Evolutionary conservation across 2,329 filamentous ascomycete genomes (phyloP).

Genomic region (Pochonia chlamydosporia): DNA sequence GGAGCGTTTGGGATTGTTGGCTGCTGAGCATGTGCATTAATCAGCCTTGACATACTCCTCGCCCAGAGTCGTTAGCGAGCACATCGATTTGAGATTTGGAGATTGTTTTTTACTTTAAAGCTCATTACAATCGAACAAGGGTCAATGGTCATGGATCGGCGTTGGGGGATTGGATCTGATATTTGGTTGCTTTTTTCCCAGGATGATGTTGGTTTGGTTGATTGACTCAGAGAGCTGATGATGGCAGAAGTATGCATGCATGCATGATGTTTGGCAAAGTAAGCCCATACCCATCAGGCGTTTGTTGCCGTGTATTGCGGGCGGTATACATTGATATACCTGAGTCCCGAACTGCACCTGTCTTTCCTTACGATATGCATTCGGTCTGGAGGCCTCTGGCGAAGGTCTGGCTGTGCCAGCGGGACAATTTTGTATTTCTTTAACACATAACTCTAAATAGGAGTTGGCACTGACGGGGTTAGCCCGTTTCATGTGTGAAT

Average conservation of each 20-base stretch:
- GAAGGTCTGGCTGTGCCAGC: background rate
- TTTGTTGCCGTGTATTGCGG: conserved; percentile 2
- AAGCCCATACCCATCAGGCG: conserved; percentile 5
- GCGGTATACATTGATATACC: background rate
- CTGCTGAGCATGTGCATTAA: background rate
- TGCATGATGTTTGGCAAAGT: conserved; percentile 1
- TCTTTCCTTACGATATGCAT: conserved; percentile 1
- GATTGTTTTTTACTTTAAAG: conserved; percentile 1
- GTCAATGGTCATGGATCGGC: conserved; percentile 1
- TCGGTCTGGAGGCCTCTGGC: conserved; percentile 2
- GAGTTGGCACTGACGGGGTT: background rate
- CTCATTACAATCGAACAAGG: background rate
- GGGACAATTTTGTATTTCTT: background rate
- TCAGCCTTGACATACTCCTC: background rate
- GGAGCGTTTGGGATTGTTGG: conserved; percentile 1
- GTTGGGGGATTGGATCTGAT: background rate
- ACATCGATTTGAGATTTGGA: background rate
- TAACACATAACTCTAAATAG: conserved; percentile 1
- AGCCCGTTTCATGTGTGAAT: background rate
- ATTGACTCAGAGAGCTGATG: conserved; percentile 4
- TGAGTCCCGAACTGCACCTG: background rate
- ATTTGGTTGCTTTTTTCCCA: background rate
- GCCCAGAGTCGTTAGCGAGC: background rate
- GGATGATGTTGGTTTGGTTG: background rate
- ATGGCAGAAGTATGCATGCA: conserved; percentile 2